A percentile compares a stretch with the other conserved stretches of the same genome.
Evolutionary conservation across 208 protist species (phyloP).

Genomic region (Crithidia brevicula): DNA sequence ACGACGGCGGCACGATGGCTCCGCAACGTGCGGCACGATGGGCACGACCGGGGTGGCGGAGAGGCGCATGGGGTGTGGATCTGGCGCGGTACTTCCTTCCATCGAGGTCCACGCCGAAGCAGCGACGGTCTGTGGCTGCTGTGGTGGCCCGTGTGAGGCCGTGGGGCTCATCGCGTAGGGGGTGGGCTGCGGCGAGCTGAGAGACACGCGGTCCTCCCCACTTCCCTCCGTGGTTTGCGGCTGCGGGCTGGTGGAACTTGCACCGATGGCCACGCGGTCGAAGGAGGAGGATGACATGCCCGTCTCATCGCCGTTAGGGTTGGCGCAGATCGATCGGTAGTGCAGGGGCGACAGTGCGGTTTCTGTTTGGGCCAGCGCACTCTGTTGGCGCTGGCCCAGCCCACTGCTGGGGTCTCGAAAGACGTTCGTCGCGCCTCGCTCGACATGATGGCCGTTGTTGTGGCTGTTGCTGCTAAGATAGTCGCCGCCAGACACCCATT

Average conservation of each 20-base stretch:
- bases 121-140: not conserved
- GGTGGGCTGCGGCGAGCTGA: not conserved
- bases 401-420: not conserved
- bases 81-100: not conserved
- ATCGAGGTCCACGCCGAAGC: not conserved
- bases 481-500: too few relatives aligned
- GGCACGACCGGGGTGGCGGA: constrained; percentile 64
- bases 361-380: constrained; percentile 19
- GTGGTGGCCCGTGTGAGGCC: not conserved
- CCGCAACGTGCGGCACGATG: constrained; percentile 42
- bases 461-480: too few relatives aligned
- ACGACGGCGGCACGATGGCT: constrained; percentile 30
- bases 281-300: not conserved
- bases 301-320: not conserved
- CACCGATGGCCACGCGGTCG: not conserved
- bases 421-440: not conserved
- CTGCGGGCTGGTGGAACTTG: not conserved
- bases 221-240: not conserved
- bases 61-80: constrained; percentile 17
- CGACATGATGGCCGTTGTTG: too few relatives aligned
- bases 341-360: constrained; percentile 28
- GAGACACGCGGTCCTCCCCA: not conserved
- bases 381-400: not conserved
- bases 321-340: constrained; percentile 24
- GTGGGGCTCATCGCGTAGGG: not conserved